Evolutionary conservation across 129 eudicot genomes (phyloP).

Genomic region (Flaveria brownii): DNA sequence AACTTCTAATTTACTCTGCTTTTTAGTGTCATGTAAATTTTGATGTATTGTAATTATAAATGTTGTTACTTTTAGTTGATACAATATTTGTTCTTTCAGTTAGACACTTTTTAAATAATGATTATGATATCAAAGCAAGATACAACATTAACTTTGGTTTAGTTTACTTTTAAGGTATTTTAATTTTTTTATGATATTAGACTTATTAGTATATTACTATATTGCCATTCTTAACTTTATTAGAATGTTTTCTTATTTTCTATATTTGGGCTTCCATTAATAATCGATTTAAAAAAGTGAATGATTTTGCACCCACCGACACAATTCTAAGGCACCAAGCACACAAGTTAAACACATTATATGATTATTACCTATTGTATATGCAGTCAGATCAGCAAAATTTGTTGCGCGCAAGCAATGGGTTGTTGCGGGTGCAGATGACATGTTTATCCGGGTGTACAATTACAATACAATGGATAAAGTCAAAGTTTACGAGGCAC

Average conservation of each 20-base stretch:
- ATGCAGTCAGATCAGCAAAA: slow-evolving; percentile 93
- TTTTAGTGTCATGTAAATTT: neutral
- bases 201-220: neutral
- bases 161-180: neutral
- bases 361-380: slow-evolving; percentile 15
- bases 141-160: neutral
- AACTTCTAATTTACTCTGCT: neutral
- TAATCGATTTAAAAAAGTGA: neutral
- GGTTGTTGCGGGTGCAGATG: slow-evolving; percentile 99
- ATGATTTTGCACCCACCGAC: neutral
- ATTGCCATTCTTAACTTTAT: neutral
- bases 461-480: slow-evolving; percentile 96
- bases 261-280: neutral
- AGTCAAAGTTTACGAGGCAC: slow-evolving; percentile 91
- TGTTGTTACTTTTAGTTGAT: neutral
- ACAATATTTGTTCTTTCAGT: neutral
- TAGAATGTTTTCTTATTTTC: neutral
- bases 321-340: neutral
- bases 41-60: neutral
- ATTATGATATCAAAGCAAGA: neutral
- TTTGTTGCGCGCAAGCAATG: slow-evolving; percentile 91
- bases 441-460: slow-evolving; percentile 97
- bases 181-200: neutral
- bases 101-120: neutral
- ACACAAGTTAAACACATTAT: neutral